Evolutionary conservation across 768 basidiomycete genomes (phyloP).

Genomic region (Termitomyces sp.): DNA sequence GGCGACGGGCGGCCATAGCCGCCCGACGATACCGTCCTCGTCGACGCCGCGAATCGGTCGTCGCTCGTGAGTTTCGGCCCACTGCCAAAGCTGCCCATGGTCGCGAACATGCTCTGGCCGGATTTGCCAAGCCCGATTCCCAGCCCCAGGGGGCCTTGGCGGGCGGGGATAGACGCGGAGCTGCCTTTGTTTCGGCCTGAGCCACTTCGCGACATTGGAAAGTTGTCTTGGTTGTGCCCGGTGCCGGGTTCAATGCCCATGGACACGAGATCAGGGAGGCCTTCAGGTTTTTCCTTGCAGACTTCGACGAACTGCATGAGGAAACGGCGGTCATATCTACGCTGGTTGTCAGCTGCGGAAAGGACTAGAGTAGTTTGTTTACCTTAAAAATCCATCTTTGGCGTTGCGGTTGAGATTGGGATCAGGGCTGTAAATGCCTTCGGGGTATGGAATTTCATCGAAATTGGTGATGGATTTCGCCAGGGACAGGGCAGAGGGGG

Average conservation of each 20-base stretch:
- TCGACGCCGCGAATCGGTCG: slow-evolving; percentile 50
- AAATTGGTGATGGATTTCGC: slow-evolving; percentile 87
- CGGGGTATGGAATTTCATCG: slow-evolving; percentile 71
- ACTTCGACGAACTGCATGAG: slow-evolving; percentile 92
- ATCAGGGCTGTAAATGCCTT: slow-evolving; percentile 80
- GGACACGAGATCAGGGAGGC: slow-evolving; percentile 82
- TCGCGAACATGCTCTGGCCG: slow-evolving; percentile 30
- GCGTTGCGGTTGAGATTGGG: slow-evolving; percentile 87
- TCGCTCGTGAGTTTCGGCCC: slow-evolving; percentile 59
- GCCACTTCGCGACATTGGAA: slow-evolving; percentile 49
- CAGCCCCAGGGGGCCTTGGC: slow-evolving; percentile 42
- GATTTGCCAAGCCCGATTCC: slow-evolving; percentile 44
- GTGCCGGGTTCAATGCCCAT: slow-evolving; percentile 79
- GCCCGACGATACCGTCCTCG: slow-evolving; percentile 53
- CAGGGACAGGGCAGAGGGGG: slow-evolving; percentile 67
- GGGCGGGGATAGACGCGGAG: slow-evolving; percentile 36
- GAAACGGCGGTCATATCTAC: slow-evolving; percentile 95
- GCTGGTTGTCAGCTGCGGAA: neutral
- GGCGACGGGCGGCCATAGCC: slow-evolving; percentile 51
- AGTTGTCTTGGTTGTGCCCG: slow-evolving; percentile 39
- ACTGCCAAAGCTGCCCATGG: slow-evolving; percentile 65
- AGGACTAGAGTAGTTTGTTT: slow-evolving; percentile 5
- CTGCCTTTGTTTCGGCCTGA: slow-evolving; percentile 56
- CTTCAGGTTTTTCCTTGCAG: slow-evolving; percentile 93
- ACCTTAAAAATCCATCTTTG: slow-evolving; percentile 89